Evolutionary conservation across 1,284 basidiomycete genomes (phyloP).

Genomic region (Lignosus rhinocerotis): DNA sequence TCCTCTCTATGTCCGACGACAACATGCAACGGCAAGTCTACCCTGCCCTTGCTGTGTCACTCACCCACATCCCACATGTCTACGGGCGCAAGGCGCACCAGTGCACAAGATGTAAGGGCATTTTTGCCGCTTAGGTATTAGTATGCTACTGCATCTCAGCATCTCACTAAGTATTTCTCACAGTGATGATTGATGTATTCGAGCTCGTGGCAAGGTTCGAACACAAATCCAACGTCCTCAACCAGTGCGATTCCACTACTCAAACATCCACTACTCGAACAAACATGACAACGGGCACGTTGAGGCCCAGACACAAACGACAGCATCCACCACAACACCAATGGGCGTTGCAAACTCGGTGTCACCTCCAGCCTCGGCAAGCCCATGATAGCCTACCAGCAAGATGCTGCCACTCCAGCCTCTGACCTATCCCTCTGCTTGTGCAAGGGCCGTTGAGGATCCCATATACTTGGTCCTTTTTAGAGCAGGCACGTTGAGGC

Average conservation of each 20-base stretch:
- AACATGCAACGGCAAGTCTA: background rate
- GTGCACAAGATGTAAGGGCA: no score
- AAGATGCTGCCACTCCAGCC: constrained; percentile 18
- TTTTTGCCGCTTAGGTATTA: background rate
- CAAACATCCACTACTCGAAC: constrained; percentile 3
- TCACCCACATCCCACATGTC: no score
- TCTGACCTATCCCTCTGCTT: constrained; percentile 26
- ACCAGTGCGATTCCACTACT: constrained; percentile 6
- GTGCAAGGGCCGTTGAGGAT: constrained; percentile 36
- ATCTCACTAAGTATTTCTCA: background rate
- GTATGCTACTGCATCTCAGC: no score
- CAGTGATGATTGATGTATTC: background rate
- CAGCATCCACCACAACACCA: constrained; percentile 14
- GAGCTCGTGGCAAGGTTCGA: background rate
- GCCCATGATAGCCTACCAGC: constrained; percentile 9
- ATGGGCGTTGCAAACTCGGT: constrained; percentile 15
- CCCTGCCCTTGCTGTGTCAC: no score
- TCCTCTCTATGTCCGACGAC: background rate
- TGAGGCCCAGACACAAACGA: constrained; percentile 31
- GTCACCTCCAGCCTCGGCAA: constrained; percentile 11
- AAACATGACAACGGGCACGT: constrained; percentile 28
- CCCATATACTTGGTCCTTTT: constrained; percentile 29
- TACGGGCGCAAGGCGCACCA: no score
- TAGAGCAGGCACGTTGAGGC: constrained; percentile 50
- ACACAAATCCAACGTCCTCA: background rate